A percentile compares a stretch with the other conserved stretches of the same genome.
phyloP scores from a whole-genome alignment of 805 yeast species.

The Metschnikowia peoriensis region DNA sequence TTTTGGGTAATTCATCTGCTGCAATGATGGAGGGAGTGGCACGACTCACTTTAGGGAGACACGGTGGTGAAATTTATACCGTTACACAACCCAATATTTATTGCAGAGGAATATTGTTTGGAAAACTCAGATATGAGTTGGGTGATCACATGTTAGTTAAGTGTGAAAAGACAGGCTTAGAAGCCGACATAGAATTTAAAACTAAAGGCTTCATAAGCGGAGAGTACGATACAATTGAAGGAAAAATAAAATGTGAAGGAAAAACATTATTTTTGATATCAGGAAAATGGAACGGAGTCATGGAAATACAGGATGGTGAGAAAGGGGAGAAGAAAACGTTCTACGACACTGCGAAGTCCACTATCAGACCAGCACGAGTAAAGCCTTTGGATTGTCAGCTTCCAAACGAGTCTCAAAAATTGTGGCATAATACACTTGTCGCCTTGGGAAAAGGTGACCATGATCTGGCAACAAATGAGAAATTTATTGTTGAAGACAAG shows the following conservation, averaged over 20 bases:
- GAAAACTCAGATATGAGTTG: slow-evolving; percentile 82
- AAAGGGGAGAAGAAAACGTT: slow-evolving; percentile 46
- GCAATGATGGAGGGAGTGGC: slow-evolving; percentile 95
- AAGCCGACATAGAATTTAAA: slow-evolving; percentile 88
- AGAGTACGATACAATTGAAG: slow-evolving; percentile 84
- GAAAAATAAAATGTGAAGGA: slow-evolving; percentile 38
- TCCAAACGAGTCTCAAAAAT: slow-evolving; percentile 70
- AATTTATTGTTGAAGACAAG: slow-evolving; percentile 79
- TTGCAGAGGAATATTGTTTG: slow-evolving; percentile 90
- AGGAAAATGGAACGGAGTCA: slow-evolving; percentile 88
- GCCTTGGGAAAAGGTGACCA: slow-evolving; percentile 84
- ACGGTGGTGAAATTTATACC: slow-evolving; percentile 75
- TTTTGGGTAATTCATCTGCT: slow-evolving; percentile 94
- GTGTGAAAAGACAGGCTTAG: slow-evolving; percentile 55
- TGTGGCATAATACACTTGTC: slow-evolving; percentile 81
- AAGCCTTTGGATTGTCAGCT: slow-evolving; percentile 81
- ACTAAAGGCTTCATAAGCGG: slow-evolving; percentile 94
- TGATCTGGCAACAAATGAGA: slow-evolving; percentile 80
- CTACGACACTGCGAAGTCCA: slow-evolving; percentile 51
- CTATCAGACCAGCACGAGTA: slow-evolving; percentile 58
- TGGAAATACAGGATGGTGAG: slow-evolving; percentile 50
- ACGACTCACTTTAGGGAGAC: slow-evolving; percentile 63
- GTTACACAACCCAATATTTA: slow-evolving; percentile 96
- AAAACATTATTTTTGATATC: not conserved
- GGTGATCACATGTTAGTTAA: slow-evolving; percentile 88